Conservation (phyloP, 768 basidiomycete species). For the Hortiboletus flavorubellus region DNA sequence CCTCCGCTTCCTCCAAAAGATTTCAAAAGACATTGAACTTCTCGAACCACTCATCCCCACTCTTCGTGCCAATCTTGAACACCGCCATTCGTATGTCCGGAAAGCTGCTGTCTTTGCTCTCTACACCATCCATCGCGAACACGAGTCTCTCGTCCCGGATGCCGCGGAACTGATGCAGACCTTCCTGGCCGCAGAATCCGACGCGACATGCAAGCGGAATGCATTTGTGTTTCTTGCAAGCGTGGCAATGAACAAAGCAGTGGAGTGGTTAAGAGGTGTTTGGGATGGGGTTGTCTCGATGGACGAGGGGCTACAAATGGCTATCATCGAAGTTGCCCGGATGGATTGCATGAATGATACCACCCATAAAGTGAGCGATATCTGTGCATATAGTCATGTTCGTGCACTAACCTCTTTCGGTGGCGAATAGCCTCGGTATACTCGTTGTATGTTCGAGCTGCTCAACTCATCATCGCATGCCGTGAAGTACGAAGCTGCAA, state of each 20-base stretch:
- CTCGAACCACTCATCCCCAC: conserved; percentile 95
- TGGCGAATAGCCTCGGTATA: conserved; percentile 73
- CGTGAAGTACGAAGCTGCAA: conserved; percentile 97
- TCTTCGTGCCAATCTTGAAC: conserved; percentile 91
- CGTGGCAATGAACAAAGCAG: conserved; percentile 85
- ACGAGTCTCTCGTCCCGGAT: conserved; percentile 93
- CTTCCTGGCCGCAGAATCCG: conserved; percentile 93
- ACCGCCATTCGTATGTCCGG: conserved; percentile 95
- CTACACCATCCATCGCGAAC: conserved; percentile 90
- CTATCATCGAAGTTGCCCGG: conserved; percentile 89
- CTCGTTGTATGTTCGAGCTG: conserved; percentile 89
- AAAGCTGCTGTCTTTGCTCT: conserved; percentile 98
- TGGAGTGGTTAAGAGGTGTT: conserved; percentile 84
- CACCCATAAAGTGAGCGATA: conserved; percentile 63
- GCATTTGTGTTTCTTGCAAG: conserved; percentile 93
- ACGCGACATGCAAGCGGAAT: conserved; percentile 95
- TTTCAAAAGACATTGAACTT: conserved; percentile 87
- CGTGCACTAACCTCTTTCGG: conserved; percentile 1
- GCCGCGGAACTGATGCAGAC: conserved; percentile 94
- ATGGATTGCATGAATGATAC: conserved; percentile 86
- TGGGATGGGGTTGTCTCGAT: conserved; percentile 79
- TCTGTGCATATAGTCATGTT: background rate
- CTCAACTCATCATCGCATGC: conserved; percentile 86
- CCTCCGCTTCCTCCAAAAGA: conserved; percentile 93
- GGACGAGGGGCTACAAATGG: conserved; percentile 95